Evolutionary conservation across 2,329 filamentous ascomycete species (phyloP).

Genomic region (Thyridium curvatum): DNA sequence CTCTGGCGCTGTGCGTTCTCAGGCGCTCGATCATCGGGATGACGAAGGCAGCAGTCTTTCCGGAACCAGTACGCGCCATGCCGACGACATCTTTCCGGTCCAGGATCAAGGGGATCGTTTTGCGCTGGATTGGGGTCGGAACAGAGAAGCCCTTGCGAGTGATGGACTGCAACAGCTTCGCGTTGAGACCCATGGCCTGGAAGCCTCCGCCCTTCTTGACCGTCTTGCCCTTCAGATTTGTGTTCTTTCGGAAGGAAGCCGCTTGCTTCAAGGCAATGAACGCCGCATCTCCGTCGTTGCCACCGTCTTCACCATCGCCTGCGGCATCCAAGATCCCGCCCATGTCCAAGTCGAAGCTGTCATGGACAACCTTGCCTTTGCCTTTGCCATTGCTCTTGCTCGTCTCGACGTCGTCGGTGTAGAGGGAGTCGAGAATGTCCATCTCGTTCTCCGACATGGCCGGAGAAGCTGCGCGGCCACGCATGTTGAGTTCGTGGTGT

Average conservation of each 20-base stretch:
- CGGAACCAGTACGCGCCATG: constrained; percentile 97
- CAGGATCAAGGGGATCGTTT: constrained; percentile 87
- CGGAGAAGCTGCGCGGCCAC: constrained; percentile 69
- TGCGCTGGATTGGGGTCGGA: constrained; percentile 94
- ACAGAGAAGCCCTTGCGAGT: constrained; percentile 91
- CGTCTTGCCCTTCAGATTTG: constrained; percentile 75
- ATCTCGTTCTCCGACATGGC: constrained; percentile 83
- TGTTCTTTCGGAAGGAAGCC: constrained; percentile 78
- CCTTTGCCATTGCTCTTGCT: constrained; percentile 24
- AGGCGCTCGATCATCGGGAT: constrained; percentile 97
- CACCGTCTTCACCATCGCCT: constrained; percentile 58
- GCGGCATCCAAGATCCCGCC: constrained; percentile 54
- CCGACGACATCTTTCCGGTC: constrained; percentile 94
- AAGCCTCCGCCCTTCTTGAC: constrained; percentile 96
- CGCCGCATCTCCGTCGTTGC: constrained; percentile 73
- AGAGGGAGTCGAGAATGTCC: constrained; percentile 77
- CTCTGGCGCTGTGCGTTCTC: constrained; percentile 77
- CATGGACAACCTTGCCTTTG: constrained; percentile 22
- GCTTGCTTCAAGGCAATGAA: constrained; percentile 88
- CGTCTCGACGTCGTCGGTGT: constrained; percentile 49
- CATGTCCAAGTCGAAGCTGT: constrained; percentile 46
- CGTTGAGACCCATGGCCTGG: constrained; percentile 87
- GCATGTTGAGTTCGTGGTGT: constrained; percentile 50
- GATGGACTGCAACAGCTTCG: constrained; percentile 82
- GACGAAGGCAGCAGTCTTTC: constrained; percentile 96